phyloP scores from a whole-genome alignment of 768 basidiomycete species.

The Imleria badia region DNA sequence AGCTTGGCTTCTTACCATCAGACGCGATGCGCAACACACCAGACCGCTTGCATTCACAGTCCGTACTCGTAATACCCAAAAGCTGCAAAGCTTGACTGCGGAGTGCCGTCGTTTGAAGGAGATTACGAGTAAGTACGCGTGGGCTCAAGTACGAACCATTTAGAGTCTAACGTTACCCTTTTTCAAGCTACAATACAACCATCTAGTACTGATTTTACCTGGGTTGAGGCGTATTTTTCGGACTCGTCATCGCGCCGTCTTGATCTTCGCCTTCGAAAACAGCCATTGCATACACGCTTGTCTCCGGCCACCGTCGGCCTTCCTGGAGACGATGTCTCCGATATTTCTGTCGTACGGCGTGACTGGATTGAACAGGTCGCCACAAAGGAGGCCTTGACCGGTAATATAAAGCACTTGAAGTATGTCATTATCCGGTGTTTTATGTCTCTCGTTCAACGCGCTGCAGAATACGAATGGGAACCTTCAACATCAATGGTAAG shows the following conservation, averaged over 20 bases:
- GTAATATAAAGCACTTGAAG: conserved; percentile 27
- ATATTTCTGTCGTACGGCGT: conserved; percentile 58
- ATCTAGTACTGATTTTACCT: conserved; percentile 13
- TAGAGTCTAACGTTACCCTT: not conserved
- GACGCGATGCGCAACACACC: conserved; percentile 38
- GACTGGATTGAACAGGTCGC: conserved; percentile 59
- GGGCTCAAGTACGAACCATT: not conserved
- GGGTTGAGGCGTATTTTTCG: conserved; percentile 17
- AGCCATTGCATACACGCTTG: conserved; percentile 52
- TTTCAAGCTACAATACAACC: conserved; percentile 14
- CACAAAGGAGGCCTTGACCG: conserved; percentile 27
- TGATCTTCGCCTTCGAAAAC: conserved; percentile 54
- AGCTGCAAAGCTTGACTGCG: conserved; percentile 44
- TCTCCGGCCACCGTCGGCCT: conserved; percentile 62
- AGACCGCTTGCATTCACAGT: conserved; percentile 47
- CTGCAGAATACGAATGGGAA: conserved; percentile 64
- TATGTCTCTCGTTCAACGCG: not conserved
- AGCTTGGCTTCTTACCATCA: conserved; percentile 60
- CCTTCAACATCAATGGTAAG: conserved; percentile 85
- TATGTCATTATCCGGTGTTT: conserved; percentile 3
- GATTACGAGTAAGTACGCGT: conserved; percentile 49
- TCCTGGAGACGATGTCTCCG: conserved; percentile 58
- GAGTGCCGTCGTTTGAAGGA: conserved; percentile 61
- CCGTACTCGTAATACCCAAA: conserved; percentile 40
- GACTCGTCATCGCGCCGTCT: conserved; percentile 5